phyloP scores from a whole-genome alignment of 2,329 filamentous ascomycete species.

The Cercospora zeina region DNA sequence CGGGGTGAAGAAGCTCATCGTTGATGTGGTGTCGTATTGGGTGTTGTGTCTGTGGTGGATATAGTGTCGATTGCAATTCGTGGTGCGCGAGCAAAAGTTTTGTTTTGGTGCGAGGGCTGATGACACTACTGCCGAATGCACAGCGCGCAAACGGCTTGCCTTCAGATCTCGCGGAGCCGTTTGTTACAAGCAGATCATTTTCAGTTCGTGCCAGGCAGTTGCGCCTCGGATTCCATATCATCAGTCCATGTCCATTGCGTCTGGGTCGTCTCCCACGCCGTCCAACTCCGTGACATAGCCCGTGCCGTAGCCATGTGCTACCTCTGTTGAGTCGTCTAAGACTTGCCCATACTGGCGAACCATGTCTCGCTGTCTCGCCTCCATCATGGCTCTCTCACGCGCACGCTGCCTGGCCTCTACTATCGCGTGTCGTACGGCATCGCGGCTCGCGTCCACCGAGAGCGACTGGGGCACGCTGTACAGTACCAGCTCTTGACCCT shows the following conservation, averaged over 20 bases:
- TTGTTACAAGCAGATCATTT: background rate
- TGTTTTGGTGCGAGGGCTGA: background rate
- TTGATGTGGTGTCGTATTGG: background rate
- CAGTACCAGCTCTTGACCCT: constrained; percentile 71
- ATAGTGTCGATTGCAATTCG: background rate
- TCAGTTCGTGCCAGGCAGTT: background rate
- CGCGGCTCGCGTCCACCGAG: constrained; percentile 71
- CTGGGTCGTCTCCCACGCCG: constrained; percentile 55
- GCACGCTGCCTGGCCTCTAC: constrained; percentile 72
- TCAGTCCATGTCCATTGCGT: constrained; percentile 66
- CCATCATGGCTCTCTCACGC: constrained; percentile 52
- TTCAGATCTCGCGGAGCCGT: background rate
- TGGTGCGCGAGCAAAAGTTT: background rate
- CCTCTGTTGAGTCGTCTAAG: constrained; percentile 32
- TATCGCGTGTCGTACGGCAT: constrained; percentile 76
- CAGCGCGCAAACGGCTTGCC: background rate
- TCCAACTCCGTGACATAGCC: constrained; percentile 32
- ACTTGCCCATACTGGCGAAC: constrained; percentile 34
- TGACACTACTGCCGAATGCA: background rate
- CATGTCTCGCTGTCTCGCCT: constrained; percentile 39
- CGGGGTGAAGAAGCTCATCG: background rate
- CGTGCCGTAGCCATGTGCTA: constrained; percentile 39
- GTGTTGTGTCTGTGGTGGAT: background rate
- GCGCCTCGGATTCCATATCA: background rate
- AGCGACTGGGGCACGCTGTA: constrained; percentile 79